Evolutionary conservation across 1,284 basidiomycete genomes (phyloP).

Genomic region (Golubevia sp.): DNA sequence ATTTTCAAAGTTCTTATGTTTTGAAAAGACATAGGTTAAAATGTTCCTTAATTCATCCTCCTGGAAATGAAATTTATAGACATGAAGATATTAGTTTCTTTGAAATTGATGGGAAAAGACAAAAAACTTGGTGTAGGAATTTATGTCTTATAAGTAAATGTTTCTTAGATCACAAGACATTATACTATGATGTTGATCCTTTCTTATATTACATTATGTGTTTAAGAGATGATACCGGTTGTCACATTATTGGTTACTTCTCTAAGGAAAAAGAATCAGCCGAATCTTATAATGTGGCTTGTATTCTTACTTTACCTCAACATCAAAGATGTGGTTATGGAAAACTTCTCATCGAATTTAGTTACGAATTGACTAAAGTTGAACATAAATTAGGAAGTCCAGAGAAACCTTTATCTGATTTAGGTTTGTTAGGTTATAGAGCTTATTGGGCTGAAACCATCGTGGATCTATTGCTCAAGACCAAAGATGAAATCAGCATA

Average conservation of each 20-base stretch:
- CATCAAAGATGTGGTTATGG: constrained; percentile 96
- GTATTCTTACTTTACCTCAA: constrained; percentile 96
- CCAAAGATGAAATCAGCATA: constrained; percentile 74
- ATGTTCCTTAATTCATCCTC: constrained; percentile 91
- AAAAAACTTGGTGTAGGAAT: constrained; percentile 96
- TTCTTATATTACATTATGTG: constrained; percentile 99
- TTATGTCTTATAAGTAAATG: constrained; percentile 95
- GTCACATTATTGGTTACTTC: constrained; percentile 96
- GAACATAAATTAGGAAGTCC: constrained; percentile 94
- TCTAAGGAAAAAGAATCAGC: constrained; percentile 99
- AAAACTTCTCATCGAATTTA: constrained; percentile 94
- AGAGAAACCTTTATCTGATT: constrained; percentile 94
- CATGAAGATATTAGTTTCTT: constrained; percentile 96
- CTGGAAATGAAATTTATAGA: constrained; percentile 98
- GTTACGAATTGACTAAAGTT: constrained; percentile 95
- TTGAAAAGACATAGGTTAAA: constrained; percentile 77
- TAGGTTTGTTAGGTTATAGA: constrained; percentile 89
- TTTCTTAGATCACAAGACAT: constrained; percentile 98
- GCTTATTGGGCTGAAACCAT: constrained; percentile 98
- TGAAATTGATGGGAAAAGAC: constrained; percentile 95
- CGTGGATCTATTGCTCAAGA: constrained; percentile 80
- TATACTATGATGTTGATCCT: constrained; percentile 99
- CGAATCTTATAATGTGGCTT: constrained; percentile 98
- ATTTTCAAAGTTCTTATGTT: constrained; percentile 40
- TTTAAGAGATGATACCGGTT: constrained; percentile 84